Percentiles rank a stretch among this genome's conserved stretches.
phyloP scores from a whole-genome alignment of 2,329 filamentous ascomycete species.

The Periconia sp. region DNA sequence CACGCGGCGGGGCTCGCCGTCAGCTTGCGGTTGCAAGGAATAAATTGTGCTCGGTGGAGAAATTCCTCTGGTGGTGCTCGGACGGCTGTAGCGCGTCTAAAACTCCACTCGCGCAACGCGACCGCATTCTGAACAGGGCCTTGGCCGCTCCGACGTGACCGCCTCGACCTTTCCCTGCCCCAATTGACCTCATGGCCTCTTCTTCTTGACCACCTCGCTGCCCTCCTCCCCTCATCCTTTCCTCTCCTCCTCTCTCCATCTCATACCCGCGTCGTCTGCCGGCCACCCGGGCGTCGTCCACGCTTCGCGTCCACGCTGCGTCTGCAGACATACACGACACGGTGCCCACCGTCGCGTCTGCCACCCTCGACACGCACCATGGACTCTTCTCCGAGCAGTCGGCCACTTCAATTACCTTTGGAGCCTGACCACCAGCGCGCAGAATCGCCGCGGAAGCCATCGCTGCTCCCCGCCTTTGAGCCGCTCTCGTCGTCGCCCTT shows the following conservation, averaged over 20 bases:
- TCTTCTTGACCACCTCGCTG: slow-evolving; percentile 32
- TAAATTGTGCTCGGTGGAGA: slow-evolving; percentile 15
- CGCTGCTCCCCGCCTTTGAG: slow-evolving; percentile 79
- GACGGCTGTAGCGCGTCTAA: slow-evolving; percentile 26
- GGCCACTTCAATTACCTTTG: slow-evolving; percentile 32
- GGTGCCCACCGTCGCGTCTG: slow-evolving; percentile 35
- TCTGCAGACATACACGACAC: slow-evolving; percentile 30
- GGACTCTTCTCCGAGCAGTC: slow-evolving; percentile 38
- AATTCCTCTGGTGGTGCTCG: slow-evolving; percentile 24
- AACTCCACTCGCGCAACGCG: slow-evolving; percentile 32
- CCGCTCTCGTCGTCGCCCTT: slow-evolving; percentile 80
- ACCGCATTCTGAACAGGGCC: slow-evolving; percentile 14
- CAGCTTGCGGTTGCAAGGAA: slow-evolving; percentile 8
- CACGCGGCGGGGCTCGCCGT: background rate
- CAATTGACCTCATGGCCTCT: slow-evolving; percentile 45
- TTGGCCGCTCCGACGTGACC: slow-evolving; percentile 33
- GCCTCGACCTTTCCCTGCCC: slow-evolving; percentile 34
- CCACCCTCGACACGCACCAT: slow-evolving; percentile 31
- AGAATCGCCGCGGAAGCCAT: slow-evolving; percentile 63
- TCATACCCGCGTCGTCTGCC: slow-evolving; percentile 23
- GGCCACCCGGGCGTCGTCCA: slow-evolving; percentile 28
- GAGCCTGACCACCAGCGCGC: slow-evolving; percentile 31
- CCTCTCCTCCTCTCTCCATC: slow-evolving; percentile 14
- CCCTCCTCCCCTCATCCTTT: slow-evolving; percentile 17
- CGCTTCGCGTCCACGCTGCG: slow-evolving; percentile 30